Evolutionary conservation across 371 early-diverging fungal genomes (phyloP).

Genomic region (Lichtheimia hyalospora): DNA sequence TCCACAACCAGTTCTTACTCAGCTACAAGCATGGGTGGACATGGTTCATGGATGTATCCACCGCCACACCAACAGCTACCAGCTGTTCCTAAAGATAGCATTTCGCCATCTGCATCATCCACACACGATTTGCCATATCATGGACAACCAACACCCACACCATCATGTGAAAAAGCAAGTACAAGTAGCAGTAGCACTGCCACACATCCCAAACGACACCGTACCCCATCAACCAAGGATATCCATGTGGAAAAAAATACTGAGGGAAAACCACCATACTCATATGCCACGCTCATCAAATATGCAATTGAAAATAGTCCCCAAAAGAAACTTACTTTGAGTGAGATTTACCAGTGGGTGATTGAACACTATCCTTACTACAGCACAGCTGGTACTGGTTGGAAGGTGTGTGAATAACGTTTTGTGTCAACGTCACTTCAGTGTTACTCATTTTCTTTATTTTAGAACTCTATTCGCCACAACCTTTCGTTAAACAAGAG

Average conservation of each 20-base stretch:
- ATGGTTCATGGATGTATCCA: background rate
- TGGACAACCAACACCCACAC: conserved; percentile 21
- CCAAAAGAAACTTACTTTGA: conserved; percentile 75
- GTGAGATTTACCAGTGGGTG: conserved; percentile 89
- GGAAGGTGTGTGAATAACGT: conserved; percentile 58
- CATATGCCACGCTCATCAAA: conserved; percentile 89
- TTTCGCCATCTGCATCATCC: background rate
- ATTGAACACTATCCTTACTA: conserved; percentile 75
- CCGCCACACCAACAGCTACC: background rate
- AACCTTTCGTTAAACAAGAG: conserved; percentile 95
- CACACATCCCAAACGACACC: conserved; percentile 10
- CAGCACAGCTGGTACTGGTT: conserved; percentile 70
- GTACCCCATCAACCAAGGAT: conserved; percentile 18
- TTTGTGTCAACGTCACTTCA: background rate
- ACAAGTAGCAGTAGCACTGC: background rate
- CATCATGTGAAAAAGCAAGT: conserved; percentile 10
- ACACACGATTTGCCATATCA: conserved; percentile 6
- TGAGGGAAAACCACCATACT: conserved; percentile 73
- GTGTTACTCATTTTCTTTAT: no score
- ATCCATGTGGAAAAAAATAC: conserved; percentile 35
- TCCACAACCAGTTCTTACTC: conserved; percentile 4
- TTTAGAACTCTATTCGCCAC: conserved; percentile 96
- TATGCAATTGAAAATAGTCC: conserved; percentile 79
- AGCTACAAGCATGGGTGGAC: conserved; percentile 4
- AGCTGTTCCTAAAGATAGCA: background rate